Percentiles rank a stretch among this genome's conserved stretches.
Evolutionary conservation across 2,329 filamentous ascomycete species (phyloP).

Genomic region (Thelonectria olida): DNA sequence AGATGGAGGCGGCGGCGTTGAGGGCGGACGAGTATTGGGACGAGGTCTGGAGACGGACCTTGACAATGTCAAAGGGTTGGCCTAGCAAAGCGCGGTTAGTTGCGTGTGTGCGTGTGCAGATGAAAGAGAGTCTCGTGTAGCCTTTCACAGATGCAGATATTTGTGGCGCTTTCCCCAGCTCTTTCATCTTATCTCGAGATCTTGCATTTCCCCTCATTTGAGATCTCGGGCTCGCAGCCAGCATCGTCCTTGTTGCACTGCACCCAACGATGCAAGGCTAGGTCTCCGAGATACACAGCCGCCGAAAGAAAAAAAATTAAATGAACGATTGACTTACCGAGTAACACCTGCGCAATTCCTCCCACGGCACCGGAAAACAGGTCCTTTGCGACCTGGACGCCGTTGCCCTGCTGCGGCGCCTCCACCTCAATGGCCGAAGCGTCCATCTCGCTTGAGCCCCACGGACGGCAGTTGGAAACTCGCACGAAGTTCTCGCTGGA

Average conservation of each 20-base stretch:
- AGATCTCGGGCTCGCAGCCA: slow-evolving; percentile 20
- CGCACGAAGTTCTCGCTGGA: no score
- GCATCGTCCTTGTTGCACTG: background rate
- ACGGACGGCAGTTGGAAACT: background rate
- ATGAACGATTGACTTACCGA: slow-evolving; percentile 72
- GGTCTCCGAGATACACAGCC: no score
- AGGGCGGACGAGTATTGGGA: slow-evolving; percentile 82
- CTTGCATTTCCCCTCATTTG: slow-evolving; percentile 12
- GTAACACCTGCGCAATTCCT: slow-evolving; percentile 90
- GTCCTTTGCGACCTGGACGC: slow-evolving; percentile 80
- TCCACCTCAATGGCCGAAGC: slow-evolving; percentile 47
- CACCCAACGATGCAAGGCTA: no score
- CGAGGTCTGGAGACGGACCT: slow-evolving; percentile 94
- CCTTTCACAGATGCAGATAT: background rate
- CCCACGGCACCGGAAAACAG: slow-evolving; percentile 90
- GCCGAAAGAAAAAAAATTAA: background rate
- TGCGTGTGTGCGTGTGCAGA: background rate
- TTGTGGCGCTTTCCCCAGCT: slow-evolving; percentile 1
- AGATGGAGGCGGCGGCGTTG: slow-evolving; percentile 83
- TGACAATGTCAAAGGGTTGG: slow-evolving; percentile 89
- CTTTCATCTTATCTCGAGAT: slow-evolving; percentile 9
- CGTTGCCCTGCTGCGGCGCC: slow-evolving; percentile 45
- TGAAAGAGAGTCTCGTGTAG: background rate
- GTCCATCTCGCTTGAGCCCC: slow-evolving; percentile 38
- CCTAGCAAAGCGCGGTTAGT: slow-evolving; percentile 52